Evolutionary conservation across 139 green algal species (phyloP).

Genomic region (Tetradesmus obliquus): DNA sequence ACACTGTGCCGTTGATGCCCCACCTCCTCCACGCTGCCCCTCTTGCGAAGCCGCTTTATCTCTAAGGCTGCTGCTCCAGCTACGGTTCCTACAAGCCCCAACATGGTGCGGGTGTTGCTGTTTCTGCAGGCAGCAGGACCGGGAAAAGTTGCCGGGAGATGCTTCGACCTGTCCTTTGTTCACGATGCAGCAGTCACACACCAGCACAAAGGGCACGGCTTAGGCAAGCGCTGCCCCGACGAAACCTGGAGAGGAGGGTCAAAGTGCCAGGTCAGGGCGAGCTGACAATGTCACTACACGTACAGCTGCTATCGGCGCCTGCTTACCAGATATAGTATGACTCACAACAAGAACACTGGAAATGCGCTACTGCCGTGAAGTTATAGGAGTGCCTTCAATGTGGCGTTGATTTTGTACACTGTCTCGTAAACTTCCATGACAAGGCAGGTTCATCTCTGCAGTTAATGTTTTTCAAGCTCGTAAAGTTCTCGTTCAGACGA

Average conservation of each 20-base stretch:
- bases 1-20: neutral
- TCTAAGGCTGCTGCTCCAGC: conserved; percentile 28
- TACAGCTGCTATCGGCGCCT: neutral
- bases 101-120: neutral
- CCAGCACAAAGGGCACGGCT: neutral
- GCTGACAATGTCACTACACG: neutral
- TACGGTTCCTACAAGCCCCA: conserved; percentile 27
- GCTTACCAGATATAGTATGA: no score
- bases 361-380: no score
- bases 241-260: neutral
- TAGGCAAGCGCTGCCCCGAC: neutral
- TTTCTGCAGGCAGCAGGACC: neutral
- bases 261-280: neutral
- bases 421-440: no score
- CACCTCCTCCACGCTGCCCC: conserved; percentile 1
- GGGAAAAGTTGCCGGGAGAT: neutral
- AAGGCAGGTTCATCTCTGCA: no score
- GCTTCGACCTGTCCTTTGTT: neutral
- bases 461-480: no score
- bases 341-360: no score
- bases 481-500: no score
- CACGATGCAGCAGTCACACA: neutral
- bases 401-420: no score
- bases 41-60: conserved; percentile 1
- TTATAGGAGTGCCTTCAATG: no score